These are phyloP conservation scores for Fusarium pseudonygamai DNA, from an alignment of 2,329 filamentous ascomycete genomes.

Conservation along the genomic window DNA sequence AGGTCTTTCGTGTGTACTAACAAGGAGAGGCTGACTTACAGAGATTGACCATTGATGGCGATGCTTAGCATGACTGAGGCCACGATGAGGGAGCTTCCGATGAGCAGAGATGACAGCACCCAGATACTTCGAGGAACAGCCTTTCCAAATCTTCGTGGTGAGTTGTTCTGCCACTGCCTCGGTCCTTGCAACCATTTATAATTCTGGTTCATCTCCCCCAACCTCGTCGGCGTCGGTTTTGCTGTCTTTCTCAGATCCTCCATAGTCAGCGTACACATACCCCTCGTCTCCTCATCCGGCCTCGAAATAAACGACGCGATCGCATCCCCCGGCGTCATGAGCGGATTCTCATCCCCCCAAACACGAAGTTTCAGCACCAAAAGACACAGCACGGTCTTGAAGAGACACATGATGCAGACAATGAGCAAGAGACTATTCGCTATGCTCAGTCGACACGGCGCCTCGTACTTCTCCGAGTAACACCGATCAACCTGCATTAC, in stretches of 20 bases:
- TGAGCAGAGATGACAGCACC: slow-evolving; percentile 19
- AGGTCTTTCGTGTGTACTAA: not conserved
- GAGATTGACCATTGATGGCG: not conserved
- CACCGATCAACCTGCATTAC: slow-evolving; percentile 14
- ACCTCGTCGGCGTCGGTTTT: not conserved
- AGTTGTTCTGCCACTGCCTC: not conserved
- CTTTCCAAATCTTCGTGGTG: not conserved
- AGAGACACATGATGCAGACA: slow-evolving; percentile 24
- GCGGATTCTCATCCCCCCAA: slow-evolving; percentile 19
- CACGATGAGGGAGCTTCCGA: slow-evolving; percentile 10
- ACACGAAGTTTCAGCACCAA: slow-evolving; percentile 9
- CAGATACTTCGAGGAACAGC: slow-evolving; percentile 23
- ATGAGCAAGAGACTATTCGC: slow-evolving; percentile 26
- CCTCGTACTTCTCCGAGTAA: slow-evolving; percentile 16
- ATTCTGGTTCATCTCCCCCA: not conserved
- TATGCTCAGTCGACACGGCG: slow-evolving; percentile 15
- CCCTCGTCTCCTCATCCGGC: slow-evolving; percentile 21
- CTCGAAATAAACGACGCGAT: slow-evolving; percentile 29
- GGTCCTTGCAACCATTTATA: slow-evolving; percentile 10
- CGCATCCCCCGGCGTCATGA: slow-evolving; percentile 31
- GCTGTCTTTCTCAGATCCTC: not conserved
- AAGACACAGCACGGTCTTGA: slow-evolving; percentile 17
- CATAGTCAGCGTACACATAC: slow-evolving; percentile 20
- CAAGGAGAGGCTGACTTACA: not conserved
- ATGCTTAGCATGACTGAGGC: slow-evolving; percentile 6